Evolutionary conservation across 352 stramenopile species (phyloP), one percentile per base, ranked within the genome.

Genomic region (Pythium chondricola): DNA sequence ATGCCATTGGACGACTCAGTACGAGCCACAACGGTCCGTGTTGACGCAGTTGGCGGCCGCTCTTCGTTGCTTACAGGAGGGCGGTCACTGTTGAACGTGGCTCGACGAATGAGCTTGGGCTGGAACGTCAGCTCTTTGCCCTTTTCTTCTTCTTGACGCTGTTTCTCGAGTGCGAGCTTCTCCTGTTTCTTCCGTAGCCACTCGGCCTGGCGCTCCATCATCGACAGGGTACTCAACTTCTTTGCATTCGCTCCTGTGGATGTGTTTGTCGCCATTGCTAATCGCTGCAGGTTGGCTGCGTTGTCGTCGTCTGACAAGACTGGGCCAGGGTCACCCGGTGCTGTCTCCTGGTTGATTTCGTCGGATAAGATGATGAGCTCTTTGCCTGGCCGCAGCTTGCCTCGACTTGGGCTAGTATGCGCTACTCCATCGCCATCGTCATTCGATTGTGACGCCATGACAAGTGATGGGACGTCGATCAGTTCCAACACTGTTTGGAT

Each of bases 91-190:
- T 49, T 53, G 33, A 71, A 82, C 6, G 79, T 91, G 25, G 69
- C 61, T 25, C 80, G 72, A 4, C 81, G 77, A 21, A 92, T 69
- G 25, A 93, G 63, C 43, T 93, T 90, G 13, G 81, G 81, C 43
- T 85, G 77, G 53, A 93, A 93, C 18, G 81, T 93, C 16, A 93
- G 67, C 44, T 93, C 81, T 48, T 80, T 78, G 20, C 86, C 72
- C 16, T 69, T 85, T 45, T 90, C 81, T 30, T 85, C 71, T 6
- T 71, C 65, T 26, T 89, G 79, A 0, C 81, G 70, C 25, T 69
- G 63, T 18, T 74, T 69, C 48, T 90, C 78, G 9, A 58, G 66
- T 26, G 78, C 76, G 47, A 86, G 61, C 48, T 88, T 88, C 24
- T 88, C 74, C 22, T 87, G 69, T 26, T 90, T 93, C 61, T 86